Percentiles rank a stretch among this genome's conserved stretches.
These are phyloP conservation scores for Lolium rigidum DNA, from an alignment of 176 grass and related monocot species.

Conservation along the genomic window DNA sequence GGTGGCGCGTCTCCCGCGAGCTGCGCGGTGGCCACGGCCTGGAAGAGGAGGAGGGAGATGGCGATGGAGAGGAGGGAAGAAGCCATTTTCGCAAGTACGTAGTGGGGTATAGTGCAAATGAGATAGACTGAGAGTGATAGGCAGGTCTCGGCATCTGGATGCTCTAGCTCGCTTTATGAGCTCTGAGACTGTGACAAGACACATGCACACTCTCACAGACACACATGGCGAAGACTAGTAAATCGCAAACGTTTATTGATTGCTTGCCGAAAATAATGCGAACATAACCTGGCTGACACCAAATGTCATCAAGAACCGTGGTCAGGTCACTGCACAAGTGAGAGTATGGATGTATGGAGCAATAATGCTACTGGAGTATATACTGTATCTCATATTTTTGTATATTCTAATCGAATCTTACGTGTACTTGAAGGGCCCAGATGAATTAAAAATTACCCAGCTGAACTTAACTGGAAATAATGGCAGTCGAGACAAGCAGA, in stretches of 20 bases:
- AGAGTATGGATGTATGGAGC: background rate
- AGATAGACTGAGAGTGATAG: background rate
- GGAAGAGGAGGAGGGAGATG: background rate
- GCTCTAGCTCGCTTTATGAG: conserved; percentile 43
- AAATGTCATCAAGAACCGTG: conserved; percentile 11
- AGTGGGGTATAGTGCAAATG: conserved; percentile 21
- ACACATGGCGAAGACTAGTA: background rate
- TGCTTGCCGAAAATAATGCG: background rate
- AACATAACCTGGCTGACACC: background rate
- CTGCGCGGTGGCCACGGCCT: conserved; percentile 1
- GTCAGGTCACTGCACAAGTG: background rate
- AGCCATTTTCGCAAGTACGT: conserved; percentile 30
- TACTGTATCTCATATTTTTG: background rate
- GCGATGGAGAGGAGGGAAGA: background rate
- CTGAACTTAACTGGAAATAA: background rate
- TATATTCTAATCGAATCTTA: background rate
- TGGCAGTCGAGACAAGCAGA: background rate
- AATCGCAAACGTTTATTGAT: background rate
- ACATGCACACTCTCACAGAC: background rate
- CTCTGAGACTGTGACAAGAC: conserved; percentile 5
- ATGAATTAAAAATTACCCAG: background rate
- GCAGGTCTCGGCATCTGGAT: background rate
- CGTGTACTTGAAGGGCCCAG: background rate
- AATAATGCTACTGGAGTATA: background rate
- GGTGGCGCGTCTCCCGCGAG: conserved; percentile 28